Evolutionary conservation across 495 filamentous ascomycete species (phyloP), one percentile per base, ranked within the genome.

Genomic region (Talaromyces adpressus): DNA sequence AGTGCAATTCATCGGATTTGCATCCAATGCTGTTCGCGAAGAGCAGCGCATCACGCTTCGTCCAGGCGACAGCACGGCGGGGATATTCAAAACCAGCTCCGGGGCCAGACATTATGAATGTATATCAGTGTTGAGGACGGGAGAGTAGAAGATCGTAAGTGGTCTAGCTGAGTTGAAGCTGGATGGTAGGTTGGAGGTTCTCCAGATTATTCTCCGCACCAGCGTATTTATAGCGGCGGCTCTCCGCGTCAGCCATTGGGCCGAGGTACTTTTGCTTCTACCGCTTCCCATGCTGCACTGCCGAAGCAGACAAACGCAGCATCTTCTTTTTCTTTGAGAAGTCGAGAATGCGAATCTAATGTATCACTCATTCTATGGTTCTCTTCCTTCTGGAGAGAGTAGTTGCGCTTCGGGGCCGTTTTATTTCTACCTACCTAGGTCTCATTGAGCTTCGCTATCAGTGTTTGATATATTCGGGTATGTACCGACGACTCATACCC

Each of bases 1-100:
- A 96, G 67, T 95, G 91, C 66, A 96, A 82, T 79, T 96, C 92
- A 62, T 96, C 86, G n/a, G 82, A 81, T 57, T 86, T 92, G 72
- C 83, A 85, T 18, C 92, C 92, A 70, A 96, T 93, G 75, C 87
- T 91, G 75, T 91, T 88, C 39, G 92, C 91, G 71, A 96, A 96
- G 29, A 96, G 84, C 66, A 96, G 79, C 25, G 86, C 83, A 79
- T 96, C 92, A 45, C 92, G 84, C 84, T 94, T 92, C 66, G 89
- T 76, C 92, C 91, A 96, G 67, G 86, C 82, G 4, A 96, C 91
- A 67, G 85, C 82, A 68, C 82, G 72, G 45, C 85, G 66, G 58
- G 89, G 88, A 70, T 88, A 93, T 77, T 93, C 86, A 75, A 90
- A 89, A 65, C 91, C 90, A 69, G 81, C 89, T 68, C 90, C 91